Conservation (phyloP, 1,284 basidiomycete species). For the Cystobasidium pallidum region DNA sequence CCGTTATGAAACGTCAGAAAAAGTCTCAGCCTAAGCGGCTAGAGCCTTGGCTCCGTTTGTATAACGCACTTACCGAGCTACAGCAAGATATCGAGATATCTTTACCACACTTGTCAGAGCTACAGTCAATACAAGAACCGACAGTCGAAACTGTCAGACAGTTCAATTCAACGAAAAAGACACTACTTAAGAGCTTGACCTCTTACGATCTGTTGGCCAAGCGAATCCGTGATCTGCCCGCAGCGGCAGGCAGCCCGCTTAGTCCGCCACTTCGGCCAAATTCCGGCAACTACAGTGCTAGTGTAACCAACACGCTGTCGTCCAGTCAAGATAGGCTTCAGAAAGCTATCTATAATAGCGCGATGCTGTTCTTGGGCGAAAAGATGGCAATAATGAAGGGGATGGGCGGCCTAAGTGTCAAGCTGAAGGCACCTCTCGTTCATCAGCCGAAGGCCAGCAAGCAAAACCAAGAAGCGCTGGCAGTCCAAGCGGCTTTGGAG, state of each 20-base stretch:
- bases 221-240: slow-evolving; percentile 72
- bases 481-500: slow-evolving; percentile 12
- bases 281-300: not conserved
- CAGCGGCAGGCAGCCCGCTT: slow-evolving; percentile 56
- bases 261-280: slow-evolving; percentile 60
- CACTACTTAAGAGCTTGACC: slow-evolving; percentile 52
- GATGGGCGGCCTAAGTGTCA: slow-evolving; percentile 48
- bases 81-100: slow-evolving; percentile 75
- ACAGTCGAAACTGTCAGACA: slow-evolving; percentile 34
- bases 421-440: not conserved
- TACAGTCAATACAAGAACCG: slow-evolving; percentile 58
- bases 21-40: slow-evolving; percentile 18
- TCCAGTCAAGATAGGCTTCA: slow-evolving; percentile 79
- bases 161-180: slow-evolving; percentile 49
- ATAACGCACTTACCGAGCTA: slow-evolving; percentile 65
- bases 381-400: slow-evolving; percentile 82
- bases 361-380: slow-evolving; percentile 80
- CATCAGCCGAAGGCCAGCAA: not conserved
- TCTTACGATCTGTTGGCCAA: slow-evolving; percentile 84
- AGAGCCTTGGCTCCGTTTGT: slow-evolving; percentile 59
- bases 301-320: not conserved
- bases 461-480: not conserved
- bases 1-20: slow-evolving; percentile 48
- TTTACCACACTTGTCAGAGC: slow-evolving; percentile 72
- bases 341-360: slow-evolving; percentile 74